Evolutionary conservation across 352 stramenopile genomes (phyloP).

Genomic region (Phytopythium mirpurense): DNA sequence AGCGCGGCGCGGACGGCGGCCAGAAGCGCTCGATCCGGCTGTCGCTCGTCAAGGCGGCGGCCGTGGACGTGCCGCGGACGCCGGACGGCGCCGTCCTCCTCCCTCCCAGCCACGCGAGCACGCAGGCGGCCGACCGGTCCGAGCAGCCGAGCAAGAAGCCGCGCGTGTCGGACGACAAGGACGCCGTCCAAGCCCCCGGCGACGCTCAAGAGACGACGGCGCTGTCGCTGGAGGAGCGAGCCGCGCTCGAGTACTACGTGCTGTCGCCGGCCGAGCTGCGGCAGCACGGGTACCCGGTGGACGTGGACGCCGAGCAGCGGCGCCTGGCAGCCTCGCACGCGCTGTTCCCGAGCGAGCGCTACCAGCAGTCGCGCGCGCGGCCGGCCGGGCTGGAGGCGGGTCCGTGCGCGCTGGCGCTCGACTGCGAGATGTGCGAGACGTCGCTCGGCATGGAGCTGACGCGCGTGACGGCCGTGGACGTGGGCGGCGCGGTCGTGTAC

Average conservation of each 20-base stretch:
- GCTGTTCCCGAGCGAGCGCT: conserved; percentile 1
- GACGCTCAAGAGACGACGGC: conserved; percentile 4
- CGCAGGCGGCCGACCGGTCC: conserved; percentile 3
- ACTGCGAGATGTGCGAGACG: conserved; percentile 90
- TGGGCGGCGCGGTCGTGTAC: conserved; percentile 55
- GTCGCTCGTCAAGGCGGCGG: conserved; percentile 57
- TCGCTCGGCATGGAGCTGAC: conserved; percentile 81
- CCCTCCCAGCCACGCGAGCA: conserved; percentile 7
- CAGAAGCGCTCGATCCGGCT: conserved; percentile 51
- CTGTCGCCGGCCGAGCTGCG: conserved; percentile 56
- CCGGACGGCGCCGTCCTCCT: conserved; percentile 40
- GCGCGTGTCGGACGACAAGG: neutral
- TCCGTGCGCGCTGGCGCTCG: conserved; percentile 58
- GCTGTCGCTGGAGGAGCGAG: conserved; percentile 6
- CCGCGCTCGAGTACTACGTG: conserved; percentile 47
- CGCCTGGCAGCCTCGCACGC: conserved; percentile 27
- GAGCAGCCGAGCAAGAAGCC: conserved; percentile 2
- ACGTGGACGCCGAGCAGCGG: conserved; percentile 55
- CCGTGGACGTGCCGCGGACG: conserved; percentile 45
- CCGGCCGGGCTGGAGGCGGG: neutral
- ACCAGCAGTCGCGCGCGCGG: conserved; percentile 4
- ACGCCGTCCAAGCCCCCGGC: no score
- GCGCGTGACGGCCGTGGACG: conserved; percentile 73
- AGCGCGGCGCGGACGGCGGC: conserved; percentile 18
- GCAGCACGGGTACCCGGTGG: conserved; percentile 66